Evolutionary conservation across 345 rosid genomes (phyloP), one percentile per base, ranked within the genome.

Genomic region (Melaleuca alternifolia): DNA sequence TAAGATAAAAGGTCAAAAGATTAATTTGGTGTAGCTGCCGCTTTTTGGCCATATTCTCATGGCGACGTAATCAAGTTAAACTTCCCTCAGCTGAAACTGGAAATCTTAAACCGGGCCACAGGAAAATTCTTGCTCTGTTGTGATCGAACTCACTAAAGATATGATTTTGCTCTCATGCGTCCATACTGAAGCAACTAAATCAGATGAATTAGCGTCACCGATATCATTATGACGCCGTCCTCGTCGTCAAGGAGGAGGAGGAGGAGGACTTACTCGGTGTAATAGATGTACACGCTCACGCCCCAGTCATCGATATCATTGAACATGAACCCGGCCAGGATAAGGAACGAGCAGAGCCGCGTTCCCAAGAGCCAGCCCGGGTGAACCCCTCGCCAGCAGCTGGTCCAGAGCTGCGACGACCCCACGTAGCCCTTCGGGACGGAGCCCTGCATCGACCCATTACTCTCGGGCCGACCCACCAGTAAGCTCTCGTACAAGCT

Each of bases 281-380:
- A 97, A 87, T 97, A 96, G 81, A 95, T 83, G 59, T 93, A 97
- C 53, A 92, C 91, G 90, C 90, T 59, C 18, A 91, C 89, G 65
- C 75, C 92, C 95, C 95, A 95, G 3, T 88, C 92, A 4, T 88
- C 37, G 6, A 94, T 87, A 87, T 97, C 98, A 98, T 94, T 92
- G 23, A 88, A 48, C 76, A 95, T 84, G 86, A 95, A 88, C 51
- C 92, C 94, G 50, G 92, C 91, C 99, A 97, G 84, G 86, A 86
- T 86, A 13, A 91, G 84, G 85, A 94, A 91, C 18, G 99, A 95
- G n/a, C 83, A 84, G 83, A 93, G 88, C 50, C 99, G 98, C 46
- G 95, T 94, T 26, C 88, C 84, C 51, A 97, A 86, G n/a, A 97
- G 95, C 95, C 98, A 96, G 1, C 93, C 94, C 6, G 99, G 99